A percentile compares a stretch with the other conserved stretches of the same genome.
phyloP scores from a whole-genome alignment of 2,329 filamentous ascomycete species.

The Ophiosphaerella narmari region DNA sequence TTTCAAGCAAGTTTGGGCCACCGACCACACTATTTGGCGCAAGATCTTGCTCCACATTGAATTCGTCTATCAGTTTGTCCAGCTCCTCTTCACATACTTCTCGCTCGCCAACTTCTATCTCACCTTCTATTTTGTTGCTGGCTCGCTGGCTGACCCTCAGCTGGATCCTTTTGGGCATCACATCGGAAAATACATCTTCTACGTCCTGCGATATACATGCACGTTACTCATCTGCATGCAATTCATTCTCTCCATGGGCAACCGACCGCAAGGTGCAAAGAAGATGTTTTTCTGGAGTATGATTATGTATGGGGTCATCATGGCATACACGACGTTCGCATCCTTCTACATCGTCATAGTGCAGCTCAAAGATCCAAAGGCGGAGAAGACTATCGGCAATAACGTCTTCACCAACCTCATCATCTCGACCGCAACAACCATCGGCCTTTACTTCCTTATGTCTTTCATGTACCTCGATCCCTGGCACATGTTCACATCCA shows the following conservation, averaged over 20 bases:
- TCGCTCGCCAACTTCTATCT: conserved; percentile 99
- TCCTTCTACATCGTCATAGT: conserved; percentile 84
- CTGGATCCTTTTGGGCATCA: conserved; percentile 92
- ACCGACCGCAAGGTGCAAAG: conserved; percentile 91
- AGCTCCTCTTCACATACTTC: conserved; percentile 95
- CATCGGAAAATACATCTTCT: conserved; percentile 83
- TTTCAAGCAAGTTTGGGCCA: conserved; percentile 89
- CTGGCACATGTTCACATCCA: conserved; percentile 98
- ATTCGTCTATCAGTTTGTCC: conserved; percentile 92
- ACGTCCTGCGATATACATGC: conserved; percentile 81
- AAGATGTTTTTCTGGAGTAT: conserved; percentile 87
- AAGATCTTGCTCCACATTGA: conserved; percentile 94
- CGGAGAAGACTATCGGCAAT: conserved; percentile 68
- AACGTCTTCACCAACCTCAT: conserved; percentile 96
- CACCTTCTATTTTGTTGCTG: conserved; percentile 97
- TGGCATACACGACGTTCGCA: conserved; percentile 92
- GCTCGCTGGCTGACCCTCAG: conserved; percentile 76
- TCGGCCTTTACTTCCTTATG: conserved; percentile 95
- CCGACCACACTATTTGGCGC: conserved; percentile 85
- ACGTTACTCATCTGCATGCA: conserved; percentile 89
- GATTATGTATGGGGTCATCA: conserved; percentile 89
- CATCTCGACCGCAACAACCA: conserved; percentile 82
- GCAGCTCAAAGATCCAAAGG: conserved; percentile 66
- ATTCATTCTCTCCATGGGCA: conserved; percentile 95
- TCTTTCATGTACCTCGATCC: conserved; percentile 95